Percentiles rank a stretch among this genome's conserved stretches.
phyloP scores from a whole-genome alignment of 75 land plant species.

The Ceratopteris richardii region DNA sequence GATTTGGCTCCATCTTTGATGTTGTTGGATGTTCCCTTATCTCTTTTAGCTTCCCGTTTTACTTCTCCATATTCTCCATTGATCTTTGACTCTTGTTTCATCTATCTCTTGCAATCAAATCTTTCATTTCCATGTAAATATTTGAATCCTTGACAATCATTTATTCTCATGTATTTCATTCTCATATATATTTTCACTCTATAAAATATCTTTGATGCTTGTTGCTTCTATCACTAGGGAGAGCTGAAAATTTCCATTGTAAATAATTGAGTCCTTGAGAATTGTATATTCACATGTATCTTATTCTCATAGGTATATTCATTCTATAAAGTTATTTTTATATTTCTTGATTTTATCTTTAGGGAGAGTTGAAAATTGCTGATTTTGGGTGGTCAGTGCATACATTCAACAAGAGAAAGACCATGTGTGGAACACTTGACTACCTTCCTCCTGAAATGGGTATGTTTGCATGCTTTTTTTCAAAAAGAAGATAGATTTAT shows the following conservation, averaged over 20 bases:
- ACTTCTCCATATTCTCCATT: too few relatives aligned
- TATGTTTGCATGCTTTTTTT: neutral
- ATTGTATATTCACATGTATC: too few relatives aligned
- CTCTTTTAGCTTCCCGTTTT: too few relatives aligned
- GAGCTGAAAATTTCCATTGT: conserved; percentile 69
- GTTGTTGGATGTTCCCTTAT: too few relatives aligned
- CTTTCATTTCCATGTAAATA: too few relatives aligned
- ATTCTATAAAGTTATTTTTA: conserved; percentile 33
- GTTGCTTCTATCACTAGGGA: neutral
- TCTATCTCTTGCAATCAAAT: too few relatives aligned
- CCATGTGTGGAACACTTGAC: conserved; percentile 87
- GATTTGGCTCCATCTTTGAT: too few relatives aligned
- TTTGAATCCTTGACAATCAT: too few relatives aligned
- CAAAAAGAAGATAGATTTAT: neutral
- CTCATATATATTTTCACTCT: conserved; percentile 41
- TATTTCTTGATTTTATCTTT: neutral
- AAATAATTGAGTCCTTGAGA: too few relatives aligned
- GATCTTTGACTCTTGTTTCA: too few relatives aligned
- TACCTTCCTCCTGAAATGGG: conserved; percentile 86
- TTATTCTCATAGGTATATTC: too few relatives aligned
- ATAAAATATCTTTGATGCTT: conserved; percentile 28
- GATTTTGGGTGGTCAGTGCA: conserved; percentile 96
- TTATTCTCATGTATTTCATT: too few relatives aligned
- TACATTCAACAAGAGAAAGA: conserved; percentile 54
- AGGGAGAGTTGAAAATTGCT: conserved; percentile 59